Evolutionary conservation across 164 flowering plant genomes (phyloP).

Genomic region (Vitis amurensis): DNA sequence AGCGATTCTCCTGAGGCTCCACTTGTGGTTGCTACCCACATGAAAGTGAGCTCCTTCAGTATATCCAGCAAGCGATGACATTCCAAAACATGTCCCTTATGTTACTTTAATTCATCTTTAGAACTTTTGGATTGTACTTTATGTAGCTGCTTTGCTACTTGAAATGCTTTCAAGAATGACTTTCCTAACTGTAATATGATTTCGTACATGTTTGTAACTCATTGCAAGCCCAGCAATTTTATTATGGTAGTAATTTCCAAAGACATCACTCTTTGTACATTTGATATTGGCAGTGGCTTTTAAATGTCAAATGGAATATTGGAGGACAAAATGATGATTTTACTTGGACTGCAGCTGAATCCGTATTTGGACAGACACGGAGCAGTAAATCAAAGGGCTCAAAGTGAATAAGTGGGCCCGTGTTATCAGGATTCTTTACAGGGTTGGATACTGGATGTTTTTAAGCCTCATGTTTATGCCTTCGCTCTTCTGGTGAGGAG

Average conservation of each 20-base stretch:
- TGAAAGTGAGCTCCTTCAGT: constrained; percentile 96
- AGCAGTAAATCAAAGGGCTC: too few relatives aligned
- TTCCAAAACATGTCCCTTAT: neutral
- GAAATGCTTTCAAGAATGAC: neutral
- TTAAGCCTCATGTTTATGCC: neutral
- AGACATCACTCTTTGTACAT: neutral
- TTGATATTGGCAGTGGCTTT: neutral
- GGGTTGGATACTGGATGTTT: constrained; percentile 5
- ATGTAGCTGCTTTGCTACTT: constrained; percentile 8
- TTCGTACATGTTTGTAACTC: neutral
- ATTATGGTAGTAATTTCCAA: neutral
- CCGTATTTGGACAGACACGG: too few relatives aligned
- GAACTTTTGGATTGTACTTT: constrained; percentile 12
- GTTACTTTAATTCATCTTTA: neutral
- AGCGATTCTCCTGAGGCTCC: constrained; percentile 92
- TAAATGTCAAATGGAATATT: too few relatives aligned
- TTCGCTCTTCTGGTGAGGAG: neutral
- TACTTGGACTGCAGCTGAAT: too few relatives aligned
- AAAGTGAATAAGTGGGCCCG: too few relatives aligned
- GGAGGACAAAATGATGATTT: too few relatives aligned
- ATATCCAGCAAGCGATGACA: constrained; percentile 59
- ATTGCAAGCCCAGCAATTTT: neutral
- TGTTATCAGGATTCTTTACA: too few relatives aligned
- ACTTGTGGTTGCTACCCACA: constrained; percentile 88
- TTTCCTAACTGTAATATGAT: too few relatives aligned